Percentiles rank a stretch among this genome's conserved stretches.
Evolutionary conservation across 768 basidiomycete genomes (phyloP).

Genomic region (Agrocybe praecox): DNA sequence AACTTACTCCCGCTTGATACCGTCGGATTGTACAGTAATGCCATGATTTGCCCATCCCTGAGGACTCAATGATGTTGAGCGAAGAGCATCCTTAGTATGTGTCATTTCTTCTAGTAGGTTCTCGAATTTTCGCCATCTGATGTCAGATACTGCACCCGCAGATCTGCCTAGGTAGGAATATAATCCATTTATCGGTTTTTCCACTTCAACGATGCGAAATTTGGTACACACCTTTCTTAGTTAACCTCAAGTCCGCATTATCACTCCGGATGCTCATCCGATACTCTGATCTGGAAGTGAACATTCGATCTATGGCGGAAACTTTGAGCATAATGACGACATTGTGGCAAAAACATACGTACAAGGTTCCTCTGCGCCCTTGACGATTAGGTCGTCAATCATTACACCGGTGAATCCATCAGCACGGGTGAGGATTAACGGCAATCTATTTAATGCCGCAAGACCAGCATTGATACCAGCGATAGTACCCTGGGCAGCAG

Average conservation of each 20-base stretch:
- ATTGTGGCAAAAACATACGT: slow-evolving; percentile 26
- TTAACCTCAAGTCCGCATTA: slow-evolving; percentile 85
- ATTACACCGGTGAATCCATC: slow-evolving; percentile 89
- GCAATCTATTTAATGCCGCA: slow-evolving; percentile 52
- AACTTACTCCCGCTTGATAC: slow-evolving; percentile 42
- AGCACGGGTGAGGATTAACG: slow-evolving; percentile 74
- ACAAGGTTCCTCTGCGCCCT: slow-evolving; percentile 93
- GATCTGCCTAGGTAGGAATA: slow-evolving; percentile 34
- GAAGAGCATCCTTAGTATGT: slow-evolving; percentile 37
- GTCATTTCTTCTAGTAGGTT: slow-evolving; percentile 32
- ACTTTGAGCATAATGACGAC: slow-evolving; percentile 3
- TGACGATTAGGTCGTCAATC: slow-evolving; percentile 88
- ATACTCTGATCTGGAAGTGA: slow-evolving; percentile 90
- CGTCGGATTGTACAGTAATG: slow-evolving; percentile 47
- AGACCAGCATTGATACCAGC: slow-evolving; percentile 91
- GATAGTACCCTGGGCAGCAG: slow-evolving; percentile 86
- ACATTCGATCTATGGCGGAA: slow-evolving; percentile 76
- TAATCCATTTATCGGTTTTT: not conserved
- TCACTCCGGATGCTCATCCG: slow-evolving; percentile 87
- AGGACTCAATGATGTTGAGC: slow-evolving; percentile 40
- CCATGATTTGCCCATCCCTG: slow-evolving; percentile 46
- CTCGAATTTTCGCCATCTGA: slow-evolving; percentile 42
- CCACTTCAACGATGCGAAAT: not conserved
- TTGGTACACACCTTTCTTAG: slow-evolving; percentile 59
- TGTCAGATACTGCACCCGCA: slow-evolving; percentile 48